These are phyloP conservation scores for Limnanthes douglasii DNA, from an alignment of 345 rosid genomes.

Conservation along the genomic window DNA sequence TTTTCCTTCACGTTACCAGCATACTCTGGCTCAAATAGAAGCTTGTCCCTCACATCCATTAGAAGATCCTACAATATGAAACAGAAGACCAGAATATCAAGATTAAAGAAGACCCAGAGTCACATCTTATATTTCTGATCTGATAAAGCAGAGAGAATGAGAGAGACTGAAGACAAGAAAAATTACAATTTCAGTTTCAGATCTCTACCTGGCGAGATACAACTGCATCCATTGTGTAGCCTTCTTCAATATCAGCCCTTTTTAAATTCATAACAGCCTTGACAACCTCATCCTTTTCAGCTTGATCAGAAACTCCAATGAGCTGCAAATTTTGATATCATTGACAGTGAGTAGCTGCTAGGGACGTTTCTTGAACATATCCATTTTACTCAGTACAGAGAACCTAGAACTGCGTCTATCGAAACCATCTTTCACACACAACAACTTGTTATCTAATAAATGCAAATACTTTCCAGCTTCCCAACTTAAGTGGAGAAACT, in stretches of 20 bases:
- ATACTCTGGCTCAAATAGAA: constrained; percentile 92
- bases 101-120: background rate
- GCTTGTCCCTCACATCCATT: constrained; percentile 87
- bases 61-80: constrained; percentile 50
- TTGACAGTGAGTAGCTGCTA: background rate
- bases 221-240: constrained; percentile 66
- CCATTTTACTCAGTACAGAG: background rate
- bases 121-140: background rate
- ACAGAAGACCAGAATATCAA: background rate
- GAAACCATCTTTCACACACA: background rate
- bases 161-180: background rate
- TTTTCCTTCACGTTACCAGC: constrained; percentile 69
- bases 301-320: constrained; percentile 52
- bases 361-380: constrained; percentile 2
- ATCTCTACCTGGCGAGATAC: constrained; percentile 59
- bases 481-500: background rate
- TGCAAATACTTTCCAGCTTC: background rate
- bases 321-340: constrained; percentile 31
- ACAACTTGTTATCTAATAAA: background rate
- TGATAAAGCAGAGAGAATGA: background rate
- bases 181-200: constrained; percentile 1
- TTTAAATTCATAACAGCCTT: constrained; percentile 69
- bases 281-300: constrained; percentile 92
- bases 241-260: constrained; percentile 68
- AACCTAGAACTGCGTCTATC: too few species aligned